Evolutionary conservation across 2,329 filamentous ascomycete species (phyloP).

Genomic region (Cadophora sp.): DNA sequence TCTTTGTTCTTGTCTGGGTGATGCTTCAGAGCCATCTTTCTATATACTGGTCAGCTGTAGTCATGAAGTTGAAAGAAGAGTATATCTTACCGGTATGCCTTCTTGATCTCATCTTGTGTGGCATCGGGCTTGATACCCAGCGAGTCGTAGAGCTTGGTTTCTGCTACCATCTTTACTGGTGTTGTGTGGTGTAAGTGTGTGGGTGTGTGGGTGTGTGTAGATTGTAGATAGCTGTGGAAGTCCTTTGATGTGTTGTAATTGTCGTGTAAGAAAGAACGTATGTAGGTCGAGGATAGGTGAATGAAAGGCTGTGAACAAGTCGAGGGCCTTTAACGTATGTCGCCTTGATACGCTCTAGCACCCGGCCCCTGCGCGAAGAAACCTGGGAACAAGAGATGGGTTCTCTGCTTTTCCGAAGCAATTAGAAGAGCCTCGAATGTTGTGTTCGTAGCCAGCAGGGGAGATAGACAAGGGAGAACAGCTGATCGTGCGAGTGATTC

Average conservation of each 20-base stretch:
- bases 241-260: neutral
- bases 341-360: neutral
- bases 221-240: neutral
- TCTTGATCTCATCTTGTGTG: slow-evolving; percentile 94
- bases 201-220: neutral
- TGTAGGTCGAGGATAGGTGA: slow-evolving; percentile 2
- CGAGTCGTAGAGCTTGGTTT: slow-evolving; percentile 93
- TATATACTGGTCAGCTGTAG: slow-evolving; percentile 46
- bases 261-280: neutral
- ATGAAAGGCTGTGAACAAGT: neutral
- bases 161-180: slow-evolving; percentile 76
- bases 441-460: slow-evolving; percentile 1
- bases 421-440: slow-evolving; percentile 28
- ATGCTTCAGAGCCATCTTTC: slow-evolving; percentile 87
- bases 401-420: slow-evolving; percentile 5
- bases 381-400: neutral
- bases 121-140: slow-evolving; percentile 81
- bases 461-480: slow-evolving; percentile 21
- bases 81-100: slow-evolving; percentile 79
- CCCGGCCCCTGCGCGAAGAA: neutral
- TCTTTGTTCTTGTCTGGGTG: slow-evolving; percentile 99
- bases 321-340: neutral
- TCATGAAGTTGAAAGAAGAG: slow-evolving; percentile 3
- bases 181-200: slow-evolving; percentile 4
- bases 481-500: slow-evolving; percentile 35